Base-by-base conservation (phyloP, 441 rosid genomes). In the Pelargonium myrrhifolium region DNA sequence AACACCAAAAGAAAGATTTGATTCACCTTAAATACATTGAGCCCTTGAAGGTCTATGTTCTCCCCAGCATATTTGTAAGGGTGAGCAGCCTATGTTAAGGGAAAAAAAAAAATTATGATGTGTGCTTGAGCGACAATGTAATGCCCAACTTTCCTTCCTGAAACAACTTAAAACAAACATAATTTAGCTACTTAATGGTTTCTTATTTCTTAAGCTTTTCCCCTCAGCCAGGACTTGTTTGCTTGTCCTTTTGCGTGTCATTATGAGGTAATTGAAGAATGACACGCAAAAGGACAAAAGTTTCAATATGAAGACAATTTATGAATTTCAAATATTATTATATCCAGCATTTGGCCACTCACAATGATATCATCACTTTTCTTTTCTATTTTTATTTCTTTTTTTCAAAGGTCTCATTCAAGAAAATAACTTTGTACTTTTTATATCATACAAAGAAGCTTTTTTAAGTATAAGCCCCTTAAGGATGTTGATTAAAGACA, bases 11-110 rank as follows among this genome's bases (percentile, higher is more conserved):
- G 10, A 39, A 56, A 28, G 17, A 45, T 67, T 69, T 35, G 18
- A 62, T 47, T 72, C 77, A 93, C 98, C 96, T 88, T 93, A 78
- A 89, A 83, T 37, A 81, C 68, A 68, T 78, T 77, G 75, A 85
- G 69, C 47, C 86, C 88, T 58, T 85, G 89, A 75, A 83, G 67
- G 67, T 90, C 92, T 28, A 83, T 83, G 82, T 79, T 90, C 66
- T 93, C 96, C 65, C 82, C 95, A 62, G 85, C 85, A 80, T 83
- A 89, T 74, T 87, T 89, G 67, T 79, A 89, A 49, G 85, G 83
- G 62, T 87, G 86, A 68, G 78, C 76, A 35, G 83, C 71, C 97
- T 90, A 86, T 72, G 77, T 9, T 28, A 28, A 62, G 31, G 6
- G 24, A 12, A 56, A 37, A 60, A 69, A 21, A 65, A 51, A 71